Evolutionary conservation across 2,329 filamentous ascomycete genomes (phyloP).

Genomic region (Scedosporium minutisporum): DNA sequence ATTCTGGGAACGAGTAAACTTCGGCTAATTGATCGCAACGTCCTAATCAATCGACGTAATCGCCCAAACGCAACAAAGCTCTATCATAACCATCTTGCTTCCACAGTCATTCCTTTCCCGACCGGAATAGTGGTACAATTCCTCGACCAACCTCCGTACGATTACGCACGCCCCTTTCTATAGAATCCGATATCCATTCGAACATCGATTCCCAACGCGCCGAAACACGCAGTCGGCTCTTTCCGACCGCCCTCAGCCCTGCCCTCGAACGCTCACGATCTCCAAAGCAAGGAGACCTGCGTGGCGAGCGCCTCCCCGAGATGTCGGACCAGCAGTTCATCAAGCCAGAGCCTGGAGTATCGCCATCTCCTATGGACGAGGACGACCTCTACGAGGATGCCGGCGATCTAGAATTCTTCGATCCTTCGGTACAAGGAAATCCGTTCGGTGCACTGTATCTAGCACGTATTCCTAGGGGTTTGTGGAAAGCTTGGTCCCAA

Average conservation of each 20-base stretch:
- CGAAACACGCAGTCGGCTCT: no score
- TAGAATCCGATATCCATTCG: no score
- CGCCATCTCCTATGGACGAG: conserved; percentile 40
- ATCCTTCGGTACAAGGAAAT: conserved; percentile 25
- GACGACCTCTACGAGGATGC: conserved; percentile 59
- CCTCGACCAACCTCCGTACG: no score
- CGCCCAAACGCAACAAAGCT: not conserved
- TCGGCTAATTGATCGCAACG: not conserved
- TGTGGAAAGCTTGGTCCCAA: conserved; percentile 69
- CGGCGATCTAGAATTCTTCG: conserved; percentile 47
- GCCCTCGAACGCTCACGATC: not conserved
- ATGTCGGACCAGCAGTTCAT: conserved; percentile 2
- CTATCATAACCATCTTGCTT: not conserved
- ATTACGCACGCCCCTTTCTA: no score
- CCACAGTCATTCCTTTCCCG: not conserved
- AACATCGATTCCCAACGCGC: no score
- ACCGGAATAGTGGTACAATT: no score
- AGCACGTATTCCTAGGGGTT: conserved; percentile 66
- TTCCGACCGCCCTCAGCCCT: not conserved
- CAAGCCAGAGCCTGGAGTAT: conserved; percentile 19
- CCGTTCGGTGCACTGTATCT: conserved; percentile 50
- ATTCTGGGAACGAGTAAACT: not conserved
- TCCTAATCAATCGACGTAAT: not conserved
- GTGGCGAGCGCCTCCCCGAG: not conserved
- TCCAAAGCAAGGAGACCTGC: not conserved